Evolutionary conservation across 2,329 filamentous ascomycete species (phyloP).

Genomic region (Aureobasidium musti): DNA sequence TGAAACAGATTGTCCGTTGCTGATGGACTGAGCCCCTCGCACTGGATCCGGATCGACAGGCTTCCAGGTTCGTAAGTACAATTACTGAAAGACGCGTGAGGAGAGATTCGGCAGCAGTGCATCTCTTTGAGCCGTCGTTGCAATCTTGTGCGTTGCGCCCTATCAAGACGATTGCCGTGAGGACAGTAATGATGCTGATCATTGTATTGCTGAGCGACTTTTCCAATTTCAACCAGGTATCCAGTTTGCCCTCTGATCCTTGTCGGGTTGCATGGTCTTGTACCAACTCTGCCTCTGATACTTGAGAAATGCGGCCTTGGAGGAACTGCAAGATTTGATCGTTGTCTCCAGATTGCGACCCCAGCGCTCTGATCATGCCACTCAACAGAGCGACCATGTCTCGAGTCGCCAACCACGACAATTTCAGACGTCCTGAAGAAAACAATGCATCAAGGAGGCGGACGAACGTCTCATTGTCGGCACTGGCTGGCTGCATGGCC

Average conservation of each 20-base stretch:
- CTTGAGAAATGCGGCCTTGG: slow-evolving; percentile 1
- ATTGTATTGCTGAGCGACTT: slow-evolving; percentile 27
- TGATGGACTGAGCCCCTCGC: background rate
- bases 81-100: background rate
- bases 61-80: background rate
- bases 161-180: slow-evolving; percentile 30
- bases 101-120: slow-evolving; percentile 16
- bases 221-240: slow-evolving; percentile 5
- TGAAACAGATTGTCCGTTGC: background rate
- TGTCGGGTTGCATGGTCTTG: background rate
- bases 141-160: background rate
- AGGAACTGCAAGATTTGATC: background rate
- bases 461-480: background rate
- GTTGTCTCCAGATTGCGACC: background rate
- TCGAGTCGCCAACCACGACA: slow-evolving; percentile 45
- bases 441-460: slow-evolving; percentile 38
- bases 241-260: slow-evolving; percentile 2
- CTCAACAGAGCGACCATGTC: slow-evolving; percentile 43
- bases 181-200: slow-evolving; percentile 30
- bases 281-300: background rate
- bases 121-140: background rate
- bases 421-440: slow-evolving; percentile 40
- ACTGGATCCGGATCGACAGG: background rate
- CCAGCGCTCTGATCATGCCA: slow-evolving; percentile 39
- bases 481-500: background rate